phyloP scores from a whole-genome alignment of 2,329 filamentous ascomycete genomes.

The Amauroascus niger region DNA sequence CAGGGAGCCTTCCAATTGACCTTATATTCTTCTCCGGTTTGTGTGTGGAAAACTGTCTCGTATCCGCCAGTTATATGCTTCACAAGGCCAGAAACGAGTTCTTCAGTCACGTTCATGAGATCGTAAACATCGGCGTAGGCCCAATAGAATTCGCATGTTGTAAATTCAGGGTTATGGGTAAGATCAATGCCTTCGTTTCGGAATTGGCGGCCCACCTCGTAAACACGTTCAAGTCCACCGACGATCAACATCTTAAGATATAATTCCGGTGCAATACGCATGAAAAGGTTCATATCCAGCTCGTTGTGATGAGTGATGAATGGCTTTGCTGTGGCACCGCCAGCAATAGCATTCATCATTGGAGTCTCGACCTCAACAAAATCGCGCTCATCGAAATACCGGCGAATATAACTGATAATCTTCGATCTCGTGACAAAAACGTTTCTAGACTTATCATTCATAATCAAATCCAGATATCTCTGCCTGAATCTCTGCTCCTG shows the following conservation, averaged over 20 bases:
- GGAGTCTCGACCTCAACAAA: constrained; percentile 95
- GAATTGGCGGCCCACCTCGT: constrained; percentile 93
- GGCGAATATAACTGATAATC: constrained; percentile 80
- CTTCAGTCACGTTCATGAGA: constrained; percentile 82
- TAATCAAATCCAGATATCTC: constrained; percentile 90
- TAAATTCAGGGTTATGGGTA: constrained; percentile 98
- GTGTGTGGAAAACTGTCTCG: constrained; percentile 75
- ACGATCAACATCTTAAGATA: constrained; percentile 96
- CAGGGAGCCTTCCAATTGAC: constrained; percentile 97
- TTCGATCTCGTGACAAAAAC: constrained; percentile 77
- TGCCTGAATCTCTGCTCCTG: constrained; percentile 87
- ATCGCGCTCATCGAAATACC: constrained; percentile 76
- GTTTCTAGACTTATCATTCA: constrained; percentile 79
- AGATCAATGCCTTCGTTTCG: constrained; percentile 84
- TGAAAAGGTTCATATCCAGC: constrained; percentile 83
- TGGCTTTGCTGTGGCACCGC: constrained; percentile 88
- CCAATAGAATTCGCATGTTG: constrained; percentile 93
- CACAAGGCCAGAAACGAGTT: constrained; percentile 80
- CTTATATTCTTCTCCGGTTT: constrained; percentile 73
- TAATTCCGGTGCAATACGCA: constrained; percentile 89
- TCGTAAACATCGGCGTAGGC: constrained; percentile 89
- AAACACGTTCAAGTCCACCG: constrained; percentile 86
- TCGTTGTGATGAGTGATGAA: constrained; percentile 97
- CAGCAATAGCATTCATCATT: constrained; percentile 93
- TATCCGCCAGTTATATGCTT: constrained; percentile 80